phyloP scores from a whole-genome alignment of 179 eudicot genomes.

The Beta corolliflora region DNA sequence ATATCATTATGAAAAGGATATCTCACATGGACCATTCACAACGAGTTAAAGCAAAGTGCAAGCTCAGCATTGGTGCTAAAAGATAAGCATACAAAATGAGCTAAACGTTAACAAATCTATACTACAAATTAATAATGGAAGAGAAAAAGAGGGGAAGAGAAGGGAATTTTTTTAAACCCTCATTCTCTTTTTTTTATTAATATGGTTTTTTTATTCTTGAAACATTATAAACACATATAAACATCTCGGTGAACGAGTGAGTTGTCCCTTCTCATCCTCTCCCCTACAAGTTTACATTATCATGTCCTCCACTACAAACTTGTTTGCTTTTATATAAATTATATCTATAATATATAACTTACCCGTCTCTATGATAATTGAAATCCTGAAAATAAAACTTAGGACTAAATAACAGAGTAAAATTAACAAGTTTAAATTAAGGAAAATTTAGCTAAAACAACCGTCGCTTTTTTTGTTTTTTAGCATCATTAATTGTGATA shows the following conservation, averaged over 20 bases:
- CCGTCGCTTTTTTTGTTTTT: constrained; percentile 5
- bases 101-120: constrained; percentile 3
- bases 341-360: constrained; percentile 27
- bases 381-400: constrained; percentile 24
- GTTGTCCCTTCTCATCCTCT: constrained; percentile 6
- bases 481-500: constrained; percentile 12
- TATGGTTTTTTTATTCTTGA: background rate
- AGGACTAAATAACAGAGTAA: constrained; percentile 11
- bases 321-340: constrained; percentile 28
- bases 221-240: constrained; percentile 31
- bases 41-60: background rate
- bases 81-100: constrained; percentile 9
- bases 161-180: background rate
- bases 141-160: background rate
- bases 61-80: constrained; percentile 6
- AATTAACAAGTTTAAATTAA: constrained; percentile 16
- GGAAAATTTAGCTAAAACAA: constrained; percentile 20
- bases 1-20: constrained; percentile 16
- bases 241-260: constrained; percentile 26
- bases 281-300: constrained; percentile 31
- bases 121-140: background rate
- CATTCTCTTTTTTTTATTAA: background rate
- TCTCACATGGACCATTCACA: constrained; percentile 21
- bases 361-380: constrained; percentile 30
- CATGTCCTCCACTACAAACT: constrained; percentile 33